Base-by-base conservation (phyloP, 129 eudicot species). In the Ambrosia artemisiifolia region DNA sequence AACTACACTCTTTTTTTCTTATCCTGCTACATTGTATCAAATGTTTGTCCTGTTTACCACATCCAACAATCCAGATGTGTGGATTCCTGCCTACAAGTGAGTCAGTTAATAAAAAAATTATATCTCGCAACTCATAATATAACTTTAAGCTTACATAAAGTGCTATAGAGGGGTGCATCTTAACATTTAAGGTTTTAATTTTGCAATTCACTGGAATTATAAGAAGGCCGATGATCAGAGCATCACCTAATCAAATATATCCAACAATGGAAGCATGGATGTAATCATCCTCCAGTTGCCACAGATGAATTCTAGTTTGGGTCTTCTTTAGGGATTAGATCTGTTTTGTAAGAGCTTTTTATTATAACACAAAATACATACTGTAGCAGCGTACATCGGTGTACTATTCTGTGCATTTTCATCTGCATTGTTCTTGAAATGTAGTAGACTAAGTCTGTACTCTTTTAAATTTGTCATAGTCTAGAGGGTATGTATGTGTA, bases 41-140 rank as follows among this genome's bases (percentile, higher is more conserved):
- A 90, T 94, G 98, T 90, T 94, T 79, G 83, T 94, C 68, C 69
- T 94, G 28, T 94, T 94, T 71, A 90, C 96, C 51, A 94, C 98
- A 50, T 87, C 98, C 83, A 94, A 94, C 81, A 94, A 87, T 81
- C 98, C 98, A 11, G 98, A 94, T 53, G 96, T 90, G 59, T 94
- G 98, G 98, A 87, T 87, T 87, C 98, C 98, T 53, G 98, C 98
- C 51, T 94, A 94, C 89, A 94, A 94, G 97, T 91, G 81, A 85
- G 91, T 75, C 13, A 13, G 43, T 60, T 24, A 35, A 32, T 46
- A 38, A 44, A 38, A 44, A 16, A 55, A n/a, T 44, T 42, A 67
- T 66, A 42, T 40, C 63, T 56, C n/a, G 11, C 63, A 56, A 30
- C 20, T 60, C 64, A 28, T 17, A 32, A 13, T 60, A 13, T 32